Evolutionary conservation across 805 yeast species (phyloP).

Genomic region (Saccharomycopsis sp.): DNA sequence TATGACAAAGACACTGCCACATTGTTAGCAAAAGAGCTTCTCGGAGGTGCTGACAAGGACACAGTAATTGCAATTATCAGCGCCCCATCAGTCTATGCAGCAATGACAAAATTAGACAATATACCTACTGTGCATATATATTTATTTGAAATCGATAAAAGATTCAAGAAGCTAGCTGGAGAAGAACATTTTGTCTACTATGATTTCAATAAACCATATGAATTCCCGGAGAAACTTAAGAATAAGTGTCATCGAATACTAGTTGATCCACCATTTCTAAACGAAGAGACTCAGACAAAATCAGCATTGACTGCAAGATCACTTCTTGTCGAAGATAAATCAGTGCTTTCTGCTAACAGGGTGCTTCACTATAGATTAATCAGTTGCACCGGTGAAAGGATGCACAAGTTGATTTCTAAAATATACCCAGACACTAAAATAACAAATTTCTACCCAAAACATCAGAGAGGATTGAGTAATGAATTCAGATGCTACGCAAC

Average conservation of each 20-base stretch:
- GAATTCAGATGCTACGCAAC: conserved; percentile 84
- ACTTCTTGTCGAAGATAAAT: conserved; percentile 38
- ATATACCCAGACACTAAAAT: conserved; percentile 58
- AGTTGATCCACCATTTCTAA: conserved; percentile 85
- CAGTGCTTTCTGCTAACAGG: conserved; percentile 30
- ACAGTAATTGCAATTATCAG: conserved; percentile 72
- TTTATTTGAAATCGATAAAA: conserved; percentile 68
- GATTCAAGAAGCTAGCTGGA: conserved; percentile 72
- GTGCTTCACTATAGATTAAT: conserved; percentile 43
- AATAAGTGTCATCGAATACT: conserved; percentile 64
- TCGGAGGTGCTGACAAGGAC: conserved; percentile 67
- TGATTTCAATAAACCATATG: conserved; percentile 66
- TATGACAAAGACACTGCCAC: conserved; percentile 70
- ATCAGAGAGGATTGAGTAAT: conserved; percentile 77
- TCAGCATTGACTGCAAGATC: conserved; percentile 56
- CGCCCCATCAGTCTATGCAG: conserved; percentile 92
- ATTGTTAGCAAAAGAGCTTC: conserved; percentile 56
- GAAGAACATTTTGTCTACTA: conserved; percentile 58
- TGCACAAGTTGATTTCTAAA: conserved; percentile 53
- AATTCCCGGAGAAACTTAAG: conserved; percentile 47
- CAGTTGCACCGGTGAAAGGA: conserved; percentile 88
- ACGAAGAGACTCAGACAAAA: conserved; percentile 73
- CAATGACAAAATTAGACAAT: conserved; percentile 43
- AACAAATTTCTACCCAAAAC: conserved; percentile 72
- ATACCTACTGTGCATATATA: conserved; percentile 55